Base-by-base conservation (phyloP, 1,284 basidiomycete species). In the Lentinula novae-zelandiae region DNA sequence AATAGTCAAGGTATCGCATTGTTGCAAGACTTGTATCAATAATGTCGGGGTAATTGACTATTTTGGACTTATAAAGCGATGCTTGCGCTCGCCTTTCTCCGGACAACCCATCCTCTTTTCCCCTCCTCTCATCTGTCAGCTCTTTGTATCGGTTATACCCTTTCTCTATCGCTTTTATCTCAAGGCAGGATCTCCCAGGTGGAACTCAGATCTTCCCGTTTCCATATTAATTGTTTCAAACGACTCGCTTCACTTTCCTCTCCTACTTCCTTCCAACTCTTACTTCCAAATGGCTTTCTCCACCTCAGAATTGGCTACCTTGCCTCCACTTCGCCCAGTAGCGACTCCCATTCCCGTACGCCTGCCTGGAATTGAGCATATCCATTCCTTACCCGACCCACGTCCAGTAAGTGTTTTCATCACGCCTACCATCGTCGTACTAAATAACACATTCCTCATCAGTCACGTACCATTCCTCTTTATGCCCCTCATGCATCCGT, bases 271-370 rank as follows among this genome's bases (percentile, higher is more conserved):
- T 53, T 55, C 63, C 10, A 62, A 58, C 58, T 57, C 59, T 62
- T 58, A 53, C 58, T 60, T 53, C 36, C 44, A 42, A 65, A 81
- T 80, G 80, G 68, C 70, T 62, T 52, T 63, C 31, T 64, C 63
- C 22, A 51, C 65, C 66, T 52, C 68, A 13, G 68, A 71, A 63
- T 82, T 82, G 42, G 82, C 83, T 36, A 82, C 79, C 1, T 80
- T 87, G 13, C 85, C 85, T n/a, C 74, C 85, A 15, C 74, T 87
- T 27, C 80, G 78, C 60, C 73, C 81, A 13, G 79, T 87, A 52
- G 71, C 79, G 61, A 75, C 85, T 59, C 79, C 76, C 48, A 70
- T 73, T 20, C 63, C 61, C 63, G 68, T 53, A 27, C 53, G 50
- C 49, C 67, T 63, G 67, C 55, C 58, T 9, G 50, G 54, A 22